Evolutionary conservation across 1,284 basidiomycete species (phyloP), one percentile per base, ranked within the genome.

Genomic region (Peniophora sp.): DNA sequence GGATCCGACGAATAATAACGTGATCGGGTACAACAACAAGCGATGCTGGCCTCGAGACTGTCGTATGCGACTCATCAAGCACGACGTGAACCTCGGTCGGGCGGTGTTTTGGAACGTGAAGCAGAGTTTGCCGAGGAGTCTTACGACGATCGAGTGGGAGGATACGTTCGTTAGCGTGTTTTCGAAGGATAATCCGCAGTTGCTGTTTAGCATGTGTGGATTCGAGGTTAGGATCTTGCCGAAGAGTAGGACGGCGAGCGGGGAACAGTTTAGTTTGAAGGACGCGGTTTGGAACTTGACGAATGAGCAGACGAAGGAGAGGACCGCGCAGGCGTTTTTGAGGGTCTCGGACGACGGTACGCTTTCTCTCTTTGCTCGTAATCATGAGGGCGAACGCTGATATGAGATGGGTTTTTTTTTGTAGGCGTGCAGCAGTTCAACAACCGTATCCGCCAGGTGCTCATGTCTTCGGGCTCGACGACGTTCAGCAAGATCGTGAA

Each of bases 91-190:
- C 68, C 77, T 99, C 32, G 96, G 96, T 27, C 83, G 97, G 58
- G 97, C 97, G 5, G 96, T 98, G 11, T 98, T 97, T 71, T 99
- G 96, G 97, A 98, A 98, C 61, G 92, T 99, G 67, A 98, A 98
- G 75, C 96, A 98, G 69, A 92, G 92, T 59, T 69, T 99, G 43
- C 97, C 97, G 1, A 78, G 96, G 53, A 97, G 95, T 25, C 73
- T 99, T 55, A 99, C 96, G 2, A 98, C 97, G 0, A 98, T 99
- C 65, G 97, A 98, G 66, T 99, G 96, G 96, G 94, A 97, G 58
- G 92, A 97, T 65, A 93, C 92, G 0, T 95, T 95, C 63, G 90
- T 92, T 56, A 94, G 91, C 56, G 96, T 99, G 48, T 99, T 93
- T 72, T 97, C 93, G 32, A 92, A 92, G 67, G 89, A 99, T 67